Percentiles rank a stretch among this genome's conserved stretches.
Evolutionary conservation across 139 green algal species (phyloP).

Genomic region (Chlamydomonas applanata): DNA sequence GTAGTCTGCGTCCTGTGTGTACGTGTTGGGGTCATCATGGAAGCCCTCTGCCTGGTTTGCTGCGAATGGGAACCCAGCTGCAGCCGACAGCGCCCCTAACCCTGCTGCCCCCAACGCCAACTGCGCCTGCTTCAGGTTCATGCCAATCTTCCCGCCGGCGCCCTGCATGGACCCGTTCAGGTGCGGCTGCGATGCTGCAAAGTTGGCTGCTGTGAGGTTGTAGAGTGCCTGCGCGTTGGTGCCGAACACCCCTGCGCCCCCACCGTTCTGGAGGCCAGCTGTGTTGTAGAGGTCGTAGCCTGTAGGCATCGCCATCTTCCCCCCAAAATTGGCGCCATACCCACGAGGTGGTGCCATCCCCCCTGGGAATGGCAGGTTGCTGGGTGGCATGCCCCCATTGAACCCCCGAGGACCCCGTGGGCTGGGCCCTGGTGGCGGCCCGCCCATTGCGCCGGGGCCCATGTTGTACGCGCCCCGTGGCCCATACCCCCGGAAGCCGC

Average conservation of each 20-base stretch:
- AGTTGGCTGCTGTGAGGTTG: constrained; percentile 10
- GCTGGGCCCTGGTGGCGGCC: background rate
- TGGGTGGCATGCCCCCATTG: background rate
- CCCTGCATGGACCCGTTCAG: constrained; percentile 4
- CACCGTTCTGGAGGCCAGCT: background rate
- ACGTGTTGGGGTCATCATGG: constrained; percentile 19
- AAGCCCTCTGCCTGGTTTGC: constrained; percentile 18
- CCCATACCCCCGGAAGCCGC: background rate
- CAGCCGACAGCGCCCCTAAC: too few species aligned
- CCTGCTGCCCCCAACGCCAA: constrained; percentile 12
- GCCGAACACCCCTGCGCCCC: background rate
- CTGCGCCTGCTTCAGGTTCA: constrained; percentile 5
- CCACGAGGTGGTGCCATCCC: background rate
- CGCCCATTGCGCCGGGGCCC: background rate
- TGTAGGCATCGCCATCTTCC: background rate
- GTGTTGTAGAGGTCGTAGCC: constrained; percentile 21
- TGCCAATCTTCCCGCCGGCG: background rate
- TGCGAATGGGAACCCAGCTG: constrained; percentile 20
- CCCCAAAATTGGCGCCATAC: constrained; percentile 1
- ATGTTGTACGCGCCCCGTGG: background rate
- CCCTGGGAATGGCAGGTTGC: background rate
- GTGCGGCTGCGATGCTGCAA: constrained; percentile 2
- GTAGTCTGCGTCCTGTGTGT: background rate
- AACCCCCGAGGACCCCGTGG: too few species aligned
- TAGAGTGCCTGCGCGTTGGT: constrained; percentile 24